Conservation (phyloP, 208 protist genomes). For the Leishmania turanica region DNA sequence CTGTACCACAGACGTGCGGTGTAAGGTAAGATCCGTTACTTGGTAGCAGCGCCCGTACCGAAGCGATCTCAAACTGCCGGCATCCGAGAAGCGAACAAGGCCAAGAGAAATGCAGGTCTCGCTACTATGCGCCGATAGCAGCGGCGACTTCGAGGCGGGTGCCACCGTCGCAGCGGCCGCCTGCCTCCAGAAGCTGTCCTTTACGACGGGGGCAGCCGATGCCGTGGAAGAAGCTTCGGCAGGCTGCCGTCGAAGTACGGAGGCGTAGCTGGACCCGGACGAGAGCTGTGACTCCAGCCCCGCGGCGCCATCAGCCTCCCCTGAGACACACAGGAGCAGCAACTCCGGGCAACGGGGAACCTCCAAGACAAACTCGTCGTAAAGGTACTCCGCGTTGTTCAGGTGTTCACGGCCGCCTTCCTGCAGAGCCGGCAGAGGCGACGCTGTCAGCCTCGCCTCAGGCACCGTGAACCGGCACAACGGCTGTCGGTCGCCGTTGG, state of each 20-base stretch:
- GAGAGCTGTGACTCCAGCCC: background rate
- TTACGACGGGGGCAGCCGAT: background rate
- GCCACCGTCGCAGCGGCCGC: background rate
- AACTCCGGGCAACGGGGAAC: constrained; percentile 21
- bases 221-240: background rate
- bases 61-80: background rate
- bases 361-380: constrained; percentile 14
- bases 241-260: background rate
- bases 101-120: constrained; percentile 5
- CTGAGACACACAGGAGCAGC: background rate
- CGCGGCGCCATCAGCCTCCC: background rate
- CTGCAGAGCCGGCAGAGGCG: constrained; percentile 1
- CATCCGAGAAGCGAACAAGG: constrained; percentile 2
- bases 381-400: background rate
- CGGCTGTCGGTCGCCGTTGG: background rate
- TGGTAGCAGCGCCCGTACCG: constrained; percentile 23
- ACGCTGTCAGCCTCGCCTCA: constrained; percentile 13
- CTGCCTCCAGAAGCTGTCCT: background rate
- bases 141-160: too few species aligned
- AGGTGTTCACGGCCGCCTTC: background rate
- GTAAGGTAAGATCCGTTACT: constrained; percentile 16
- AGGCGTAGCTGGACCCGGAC: background rate
- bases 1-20: constrained; percentile 12
- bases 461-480: constrained; percentile 20
- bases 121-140: background rate